Conservation (phyloP, 441 rosid genomes). For the Dalechampia spathulata region DNA sequence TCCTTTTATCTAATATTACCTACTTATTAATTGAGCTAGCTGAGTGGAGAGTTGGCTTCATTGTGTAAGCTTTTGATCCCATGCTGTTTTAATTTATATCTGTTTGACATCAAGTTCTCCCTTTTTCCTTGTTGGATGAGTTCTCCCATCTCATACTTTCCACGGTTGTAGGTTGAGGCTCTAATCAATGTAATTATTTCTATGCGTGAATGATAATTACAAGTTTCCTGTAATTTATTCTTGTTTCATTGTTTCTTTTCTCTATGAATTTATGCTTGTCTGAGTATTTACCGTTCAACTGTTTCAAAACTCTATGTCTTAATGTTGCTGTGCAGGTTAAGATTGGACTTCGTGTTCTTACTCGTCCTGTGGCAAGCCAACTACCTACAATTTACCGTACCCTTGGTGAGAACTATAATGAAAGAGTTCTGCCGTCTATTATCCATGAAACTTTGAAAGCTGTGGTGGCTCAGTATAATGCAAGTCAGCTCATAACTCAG, state of each 20-base stretch:
- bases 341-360: slow-evolving; percentile 94
- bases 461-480: slow-evolving; percentile 94
- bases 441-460: slow-evolving; percentile 89
- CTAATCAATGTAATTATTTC: too few relatives aligned
- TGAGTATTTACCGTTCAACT: background rate
- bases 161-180: too few relatives aligned
- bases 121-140: too few relatives aligned
- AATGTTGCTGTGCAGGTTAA: slow-evolving; percentile 43
- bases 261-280: background rate
- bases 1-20: background rate
- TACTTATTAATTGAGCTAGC: background rate
- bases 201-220: too few relatives aligned
- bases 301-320: background rate
- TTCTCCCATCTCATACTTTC: too few relatives aligned
- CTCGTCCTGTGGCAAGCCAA: slow-evolving; percentile 66
- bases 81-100: too few relatives aligned
- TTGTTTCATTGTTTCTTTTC: background rate
- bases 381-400: slow-evolving; percentile 66
- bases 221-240: background rate
- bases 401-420: slow-evolving; percentile 82
- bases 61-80: background rate
- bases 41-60: background rate
- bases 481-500: slow-evolving; percentile 92
- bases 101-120: too few relatives aligned
- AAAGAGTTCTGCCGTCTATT: slow-evolving; percentile 85